Evolutionary conservation across 257 asterid genomes (phyloP), one percentile per base, ranked within the genome.

Genomic region (Fraxinus quadrangulata): DNA sequence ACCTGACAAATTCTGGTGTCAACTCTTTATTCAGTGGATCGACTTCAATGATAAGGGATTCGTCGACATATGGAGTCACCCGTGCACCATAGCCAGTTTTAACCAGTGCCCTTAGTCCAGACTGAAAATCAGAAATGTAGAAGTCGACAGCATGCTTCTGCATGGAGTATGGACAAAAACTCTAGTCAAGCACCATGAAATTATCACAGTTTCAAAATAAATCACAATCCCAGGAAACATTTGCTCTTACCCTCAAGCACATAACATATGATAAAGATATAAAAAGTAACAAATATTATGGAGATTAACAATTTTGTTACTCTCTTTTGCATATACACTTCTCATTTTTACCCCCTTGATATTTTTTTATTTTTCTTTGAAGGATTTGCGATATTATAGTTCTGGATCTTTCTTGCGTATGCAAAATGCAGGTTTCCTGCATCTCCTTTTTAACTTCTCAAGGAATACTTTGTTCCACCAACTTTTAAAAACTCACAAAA

Each of bases 141-240:
- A 94, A 94, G 82, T 94, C 98, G 24, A 92, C 96, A 8, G 84
- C 96, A 23, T 92, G 97, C 81, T 90, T 90, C 98, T 94, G 92
- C 85, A 79, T 80, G 31, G 40, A 51, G 79, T 16, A 79, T 37
- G 67, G 61, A 77, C 63, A 26, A 40, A 28, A 47, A 47, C 80
- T 33, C 49, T 28, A 67, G 74, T 69, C 71, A 85, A 73, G 21
- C 8, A 54, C 65, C 26, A 61, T 0, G 17, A 23, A 61, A 10
- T 45, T 14, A 45, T 13, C 16, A 14, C 19, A 45, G 19, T 13
- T 45, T 45, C 4, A 4, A 45, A 45, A 45, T 45, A 13, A 45
- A 45, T 45, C 19, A 45, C 5, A 10, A 45, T 2, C 5, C 19
- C 17, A 0, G 54, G 5, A 45, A 45, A 45, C 19, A 45, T 12